Evolutionary conservation across 257 asterid genomes (phyloP), one percentile per base, ranked within the genome.

Genomic region (Gynochthodes officinalis): DNA sequence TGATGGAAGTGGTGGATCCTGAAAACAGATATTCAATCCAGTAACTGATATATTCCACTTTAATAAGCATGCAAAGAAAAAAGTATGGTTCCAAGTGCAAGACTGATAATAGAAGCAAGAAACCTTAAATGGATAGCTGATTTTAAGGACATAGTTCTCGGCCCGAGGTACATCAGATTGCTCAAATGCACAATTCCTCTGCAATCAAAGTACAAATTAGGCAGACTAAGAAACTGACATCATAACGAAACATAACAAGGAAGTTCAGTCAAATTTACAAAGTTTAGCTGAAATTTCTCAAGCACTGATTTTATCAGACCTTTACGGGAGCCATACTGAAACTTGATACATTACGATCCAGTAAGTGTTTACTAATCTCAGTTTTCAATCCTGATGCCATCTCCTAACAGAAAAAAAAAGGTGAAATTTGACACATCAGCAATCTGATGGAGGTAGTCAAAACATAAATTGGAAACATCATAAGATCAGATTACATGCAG

Each of bases 141-240:
- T 85, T 86, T 95, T 95, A 76, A 95, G 89, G 75, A 78, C 89
- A 75, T 87, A 90, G 82, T 86, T 89, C 83, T 95, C 96, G 53
- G 98, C 98, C 12, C 73, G 89, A 60, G 99, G 94, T 72, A 95
- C 58, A 77, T 92, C 98, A 79, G 87, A 77, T 69, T 96, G 83
- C 82, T 95, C 99, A 81, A 95, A 95, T 64, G 99, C 99, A 85
- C 89, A 95, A 79, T 84, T 89, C 78, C 99, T 85, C 99, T 95
- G 81, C 52, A 76, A 46, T 67, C 52, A 59, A 55, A 74, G 64
- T 69, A 76, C 66, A 70, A 39, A 60, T 30, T 32, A 55, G 4
- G 64, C 69, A 66, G 28, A 50, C 53, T 71, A 69, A 68, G 37
- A 67, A 48, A 68, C 74, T 59, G 43, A 42, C 14, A 23, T n/a